Base-by-base conservation (phyloP, 495 filamentous ascomycete genomes). In the Talaromyces nanjingensis region DNA sequence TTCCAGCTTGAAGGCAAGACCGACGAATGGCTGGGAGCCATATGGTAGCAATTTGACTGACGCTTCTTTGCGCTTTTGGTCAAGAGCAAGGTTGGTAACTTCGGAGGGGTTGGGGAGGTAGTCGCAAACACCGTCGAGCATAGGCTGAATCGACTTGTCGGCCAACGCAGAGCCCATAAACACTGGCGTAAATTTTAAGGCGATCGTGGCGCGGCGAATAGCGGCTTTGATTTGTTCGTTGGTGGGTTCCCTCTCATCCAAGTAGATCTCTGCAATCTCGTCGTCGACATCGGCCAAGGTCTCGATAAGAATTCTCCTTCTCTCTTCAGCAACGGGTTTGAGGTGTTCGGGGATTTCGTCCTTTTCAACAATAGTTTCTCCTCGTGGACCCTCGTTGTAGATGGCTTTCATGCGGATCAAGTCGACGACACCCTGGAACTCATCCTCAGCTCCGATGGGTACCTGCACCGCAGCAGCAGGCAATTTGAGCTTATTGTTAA, bases 1-100 rank as follows among this genome's bases (percentile, higher is more conserved):
- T 83, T 98, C 96, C 37, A 99, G 86, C 80, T 99, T 99, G 83
- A 99, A 99, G 22, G 96, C 96, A 61, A 99, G 79, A 47, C 96
- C 96, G 45, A 98, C 93, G 65, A 99, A 96, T 1, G 96, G 96
- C 6, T 93, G 80, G 6, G 90, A 89, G 75, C 92, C 92, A 77
- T 97, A 98, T 4, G 96, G 90, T 14, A 97, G 83, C 31, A 99
- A 86, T 73, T 91, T 88, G 42, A 96, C 92, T 8, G 86, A 83
- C 11, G 85, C 82, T 72, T 99, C 96, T 42, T 81, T 76, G 70
- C 90, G 87, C 71, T 86, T 81, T 70, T 84, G 84, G 73, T 99
- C 93, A 65, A 99, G 86, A 0, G 93, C 96, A 64, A 91, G 70
- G 75, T 98, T 98, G 70, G 91, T 84, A 24, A 97, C 91, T 76